Conservation (phyloP, 129 eudicot genomes). For the Lactuca sativa region DNA sequence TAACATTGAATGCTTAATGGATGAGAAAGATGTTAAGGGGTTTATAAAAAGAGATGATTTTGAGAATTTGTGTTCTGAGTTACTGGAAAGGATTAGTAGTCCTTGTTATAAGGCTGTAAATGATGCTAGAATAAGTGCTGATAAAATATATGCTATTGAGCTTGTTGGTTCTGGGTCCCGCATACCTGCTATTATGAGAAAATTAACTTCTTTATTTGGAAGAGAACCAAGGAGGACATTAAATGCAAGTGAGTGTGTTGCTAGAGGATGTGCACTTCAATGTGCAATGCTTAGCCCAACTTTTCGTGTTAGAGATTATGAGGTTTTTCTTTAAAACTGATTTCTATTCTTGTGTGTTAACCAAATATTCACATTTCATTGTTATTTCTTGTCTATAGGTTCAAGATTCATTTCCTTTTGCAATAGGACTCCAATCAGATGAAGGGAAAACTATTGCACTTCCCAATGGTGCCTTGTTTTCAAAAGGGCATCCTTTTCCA, state of each 20-base stretch:
- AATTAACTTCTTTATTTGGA: conserved; percentile 49
- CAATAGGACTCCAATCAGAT: conserved; percentile 69
- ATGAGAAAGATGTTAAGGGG: conserved; percentile 94
- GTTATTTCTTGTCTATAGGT: conserved; percentile 52
- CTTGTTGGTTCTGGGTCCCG: conserved; percentile 99
- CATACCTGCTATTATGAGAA: conserved; percentile 70
- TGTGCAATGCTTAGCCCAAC: conserved; percentile 97
- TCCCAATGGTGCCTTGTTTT: conserved; percentile 62
- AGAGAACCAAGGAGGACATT: conserved; percentile 76
- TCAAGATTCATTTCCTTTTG: conserved; percentile 84
- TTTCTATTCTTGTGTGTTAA: background rate
- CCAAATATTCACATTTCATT: conserved; percentile 2
- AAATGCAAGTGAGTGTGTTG: conserved; percentile 99
- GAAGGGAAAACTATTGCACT: conserved; percentile 48
- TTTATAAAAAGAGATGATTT: conserved; percentile 90
- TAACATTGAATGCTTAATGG: conserved; percentile 95
- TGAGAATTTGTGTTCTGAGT: conserved; percentile 64
- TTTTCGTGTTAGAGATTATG: conserved; percentile 87
- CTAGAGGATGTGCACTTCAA: conserved; percentile 98
- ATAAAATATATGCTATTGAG: conserved; percentile 74
- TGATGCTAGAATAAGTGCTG: conserved; percentile 58
- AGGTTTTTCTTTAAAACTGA: conserved; percentile 50
- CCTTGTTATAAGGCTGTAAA: conserved; percentile 80
- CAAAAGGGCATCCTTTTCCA: conserved; percentile 72
- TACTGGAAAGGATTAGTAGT: conserved; percentile 58